Percentiles rank a stretch among this genome's conserved stretches.
Evolutionary conservation across 1,284 basidiomycete species (phyloP).

Genomic region (Heterobasidion annosum): DNA sequence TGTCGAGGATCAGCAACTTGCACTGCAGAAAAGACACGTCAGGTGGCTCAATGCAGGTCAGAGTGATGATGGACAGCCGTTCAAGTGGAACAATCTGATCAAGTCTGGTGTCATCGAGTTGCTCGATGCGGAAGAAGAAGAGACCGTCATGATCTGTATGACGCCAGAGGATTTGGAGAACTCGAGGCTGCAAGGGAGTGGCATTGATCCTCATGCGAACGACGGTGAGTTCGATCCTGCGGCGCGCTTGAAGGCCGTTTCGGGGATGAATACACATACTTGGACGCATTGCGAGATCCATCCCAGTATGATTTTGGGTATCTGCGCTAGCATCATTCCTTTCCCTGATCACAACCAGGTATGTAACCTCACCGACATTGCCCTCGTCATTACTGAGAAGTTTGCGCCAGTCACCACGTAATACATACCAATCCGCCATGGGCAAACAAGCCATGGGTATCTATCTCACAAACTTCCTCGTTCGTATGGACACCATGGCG

Average conservation of each 20-base stretch:
- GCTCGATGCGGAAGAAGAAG: constrained; percentile 97
- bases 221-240: constrained; percentile 80
- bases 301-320: constrained; percentile 97
- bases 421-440: constrained; percentile 99
- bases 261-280: constrained; percentile 65
- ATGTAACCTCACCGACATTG: constrained; percentile 16
- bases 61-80: constrained; percentile 50
- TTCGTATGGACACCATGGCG: constrained; percentile 98
- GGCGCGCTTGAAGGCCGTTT: constrained; percentile 73
- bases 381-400: neutral
- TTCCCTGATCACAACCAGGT: constrained; percentile 99
- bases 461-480: constrained; percentile 94
- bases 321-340: constrained; percentile 97
- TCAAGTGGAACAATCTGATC: constrained; percentile 83
- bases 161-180: constrained; percentile 91
- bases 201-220: constrained; percentile 48
- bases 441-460: constrained; percentile 99
- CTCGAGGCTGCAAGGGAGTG: constrained; percentile 61
- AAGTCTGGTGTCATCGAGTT: constrained; percentile 90
- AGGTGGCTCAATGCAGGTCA: constrained; percentile 55
- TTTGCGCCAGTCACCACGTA: constrained; percentile 81
- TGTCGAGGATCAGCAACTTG: constrained; percentile 85
- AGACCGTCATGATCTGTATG: constrained; percentile 99
- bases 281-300: constrained; percentile 99
- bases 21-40: constrained; percentile 81